Evolutionary conservation across 2,329 filamentous ascomycete species (phyloP).

Genomic region (Epichloe typhina): DNA sequence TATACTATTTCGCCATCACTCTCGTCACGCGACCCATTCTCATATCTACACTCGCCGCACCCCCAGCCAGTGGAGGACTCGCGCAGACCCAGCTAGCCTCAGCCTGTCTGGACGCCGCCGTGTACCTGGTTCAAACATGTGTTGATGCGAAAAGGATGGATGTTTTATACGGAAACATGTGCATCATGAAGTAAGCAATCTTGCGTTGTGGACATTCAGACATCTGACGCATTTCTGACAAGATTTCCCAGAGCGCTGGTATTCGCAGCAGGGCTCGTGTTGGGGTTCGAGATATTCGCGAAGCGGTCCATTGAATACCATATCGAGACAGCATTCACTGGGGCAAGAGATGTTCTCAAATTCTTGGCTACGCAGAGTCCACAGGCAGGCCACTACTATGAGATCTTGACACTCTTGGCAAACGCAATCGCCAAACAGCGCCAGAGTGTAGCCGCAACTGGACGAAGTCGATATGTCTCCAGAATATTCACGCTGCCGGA

Average conservation of each 20-base stretch:
- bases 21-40: constrained; percentile 42
- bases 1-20: constrained; percentile 47
- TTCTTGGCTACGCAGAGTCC: constrained; percentile 35
- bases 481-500: constrained; percentile 13
- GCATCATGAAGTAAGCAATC: constrained; percentile 39
- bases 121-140: constrained; percentile 42
- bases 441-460: constrained; percentile 9
- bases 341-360: constrained; percentile 35
- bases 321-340: constrained; percentile 34
- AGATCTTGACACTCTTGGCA: constrained; percentile 36
- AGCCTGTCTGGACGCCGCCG: constrained; percentile 41
- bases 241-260: constrained; percentile 29
- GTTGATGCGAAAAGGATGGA: constrained; percentile 30
- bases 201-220: too few relatives aligned
- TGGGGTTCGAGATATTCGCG: constrained; percentile 43
- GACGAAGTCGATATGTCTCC: constrained; percentile 16
- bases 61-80: constrained; percentile 15
- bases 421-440: constrained; percentile 31
- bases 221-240: too few relatives aligned
- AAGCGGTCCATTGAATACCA: constrained; percentile 30
- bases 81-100: constrained; percentile 27
- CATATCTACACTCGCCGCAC: constrained; percentile 33
- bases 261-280: constrained; percentile 42
- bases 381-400: constrained; percentile 43
- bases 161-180: constrained; percentile 40